Evolutionary conservation across 805 yeast species (phyloP), one percentile per base, ranked within the genome.

Genomic region (Komagataella ulmi): DNA sequence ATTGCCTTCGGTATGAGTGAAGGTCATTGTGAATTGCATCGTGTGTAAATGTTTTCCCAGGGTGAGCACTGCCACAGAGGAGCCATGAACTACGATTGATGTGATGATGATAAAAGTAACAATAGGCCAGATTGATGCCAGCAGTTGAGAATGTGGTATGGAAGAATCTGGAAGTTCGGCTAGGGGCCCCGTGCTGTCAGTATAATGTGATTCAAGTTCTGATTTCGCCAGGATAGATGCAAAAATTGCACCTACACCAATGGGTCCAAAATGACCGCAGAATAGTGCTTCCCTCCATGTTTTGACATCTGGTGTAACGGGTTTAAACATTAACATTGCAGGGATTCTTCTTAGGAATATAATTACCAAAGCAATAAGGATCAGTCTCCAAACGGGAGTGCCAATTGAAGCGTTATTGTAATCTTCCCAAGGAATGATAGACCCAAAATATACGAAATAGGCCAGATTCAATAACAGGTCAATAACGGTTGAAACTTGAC

Each of bases 201-300:
- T 62, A 62, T 61, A 74, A 46, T 63, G 62, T 21, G 68, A 63
- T 49, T 66, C 70, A 24, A 66, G 55, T 45, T 66, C 69, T 6
- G 63, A 62, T 51, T 63, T 59, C 3, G 70, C 67, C 47, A 66
- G 52, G 45, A 66, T 66, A 6, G 68, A 63, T 0, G 69, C 68
- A 56, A 63, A 66, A 17, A 66, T 63, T 3, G 70, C 69, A 50
- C 69, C 69, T 18, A 65, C 69, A 49, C 97, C 97, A 61, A 90
- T 87, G 1, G 97, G 97, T 17, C 97, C 97, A 65, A 90, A 89
- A 68, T 89, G 96, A 18, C 97, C 97, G 64, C 95, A 88, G 65
- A 90, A 90, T 3, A 89, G 63, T 0, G 97, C 97, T 65, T 89
- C 97, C 64, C 96, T 79, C 96, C 97, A 89, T 8, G 88, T 77